phyloP scores from a whole-genome alignment of 192 early-diverging fungal species.

The Backusella psychrophila region DNA sequence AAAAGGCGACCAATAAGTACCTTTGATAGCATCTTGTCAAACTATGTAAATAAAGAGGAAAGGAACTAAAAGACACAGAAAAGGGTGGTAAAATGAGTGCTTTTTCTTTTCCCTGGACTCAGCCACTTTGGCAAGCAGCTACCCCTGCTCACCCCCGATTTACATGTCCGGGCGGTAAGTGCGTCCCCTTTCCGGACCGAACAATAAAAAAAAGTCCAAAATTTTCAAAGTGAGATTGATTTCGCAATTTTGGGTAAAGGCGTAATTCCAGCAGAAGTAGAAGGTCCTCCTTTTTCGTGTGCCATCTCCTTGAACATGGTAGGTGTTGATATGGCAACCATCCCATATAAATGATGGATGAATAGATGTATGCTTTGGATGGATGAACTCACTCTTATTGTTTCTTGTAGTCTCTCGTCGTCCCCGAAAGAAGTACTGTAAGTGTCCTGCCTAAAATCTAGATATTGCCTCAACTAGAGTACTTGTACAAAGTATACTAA shows the following conservation, averaged over 20 bases:
- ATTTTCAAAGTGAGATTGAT: constrained; percentile 3
- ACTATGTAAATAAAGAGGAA: neutral
- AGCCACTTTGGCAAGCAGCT: constrained; percentile 1
- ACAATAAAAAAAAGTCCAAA: neutral
- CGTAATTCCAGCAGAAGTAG: neutral
- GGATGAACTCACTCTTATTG: constrained; percentile 1
- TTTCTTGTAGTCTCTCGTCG: constrained; percentile 74
- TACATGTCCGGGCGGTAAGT: neutral
- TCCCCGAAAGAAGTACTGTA: constrained; percentile 78
- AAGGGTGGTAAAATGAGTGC: neutral
- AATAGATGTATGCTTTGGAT: neutral
- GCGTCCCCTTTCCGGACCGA: neutral
- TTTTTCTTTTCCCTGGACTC: neutral
- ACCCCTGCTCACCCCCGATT: constrained; percentile 1
- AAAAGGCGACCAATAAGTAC: neutral
- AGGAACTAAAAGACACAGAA: neutral
- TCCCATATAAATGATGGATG: neutral
- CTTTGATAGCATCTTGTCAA: neutral
- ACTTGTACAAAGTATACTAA: neutral
- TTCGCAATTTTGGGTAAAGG: constrained; percentile 4
- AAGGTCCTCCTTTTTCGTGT: constrained; percentile 26
- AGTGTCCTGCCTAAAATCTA: neutral
- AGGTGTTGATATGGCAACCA: neutral
- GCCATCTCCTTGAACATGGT: constrained; percentile 20
- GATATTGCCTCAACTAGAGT: neutral